A percentile compares a stretch with the other conserved stretches of the same genome.
Conservation (phyloP, 257 asterid genomes). For the Petunia secreta region DNA sequence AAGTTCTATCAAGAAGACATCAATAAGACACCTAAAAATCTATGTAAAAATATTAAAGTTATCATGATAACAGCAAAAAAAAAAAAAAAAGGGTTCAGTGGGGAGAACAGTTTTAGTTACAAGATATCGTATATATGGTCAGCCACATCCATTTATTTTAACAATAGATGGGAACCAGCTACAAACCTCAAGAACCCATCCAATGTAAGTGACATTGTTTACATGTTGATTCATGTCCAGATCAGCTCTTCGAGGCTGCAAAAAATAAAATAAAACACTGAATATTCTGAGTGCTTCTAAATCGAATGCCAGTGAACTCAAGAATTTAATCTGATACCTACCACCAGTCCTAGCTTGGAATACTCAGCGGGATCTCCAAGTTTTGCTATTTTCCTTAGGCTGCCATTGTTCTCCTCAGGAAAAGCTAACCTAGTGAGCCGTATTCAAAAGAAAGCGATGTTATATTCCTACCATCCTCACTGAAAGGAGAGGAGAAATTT, state of each 20-base stretch:
- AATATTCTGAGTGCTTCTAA: conserved; percentile 17
- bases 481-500: not conserved
- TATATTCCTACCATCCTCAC: conserved; percentile 12
- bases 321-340: conserved; percentile 34
- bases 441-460: not conserved
- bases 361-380: conserved; percentile 60
- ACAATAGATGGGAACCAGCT: not conserved
- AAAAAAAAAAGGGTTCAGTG: not conserved
- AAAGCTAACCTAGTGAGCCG: conserved; percentile 66
- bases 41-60: not conserved
- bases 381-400: conserved; percentile 70
- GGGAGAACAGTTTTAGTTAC: not conserved
- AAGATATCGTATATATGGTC: not conserved
- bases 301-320: not conserved
- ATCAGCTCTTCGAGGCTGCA: conserved; percentile 93
- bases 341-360: conserved; percentile 77
- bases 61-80: not conserved
- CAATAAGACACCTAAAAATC: not conserved
- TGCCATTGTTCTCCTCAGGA: conserved; percentile 87
- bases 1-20: conserved; percentile 4
- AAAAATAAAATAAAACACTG: conserved; percentile 6
- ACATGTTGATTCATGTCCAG: conserved; percentile 95
- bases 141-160: not conserved
- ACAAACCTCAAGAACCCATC: conserved; percentile 97
- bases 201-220: conserved; percentile 91